Evolutionary conservation across 345 rosid species (phyloP).

Genomic region (Durio zibethinus): DNA sequence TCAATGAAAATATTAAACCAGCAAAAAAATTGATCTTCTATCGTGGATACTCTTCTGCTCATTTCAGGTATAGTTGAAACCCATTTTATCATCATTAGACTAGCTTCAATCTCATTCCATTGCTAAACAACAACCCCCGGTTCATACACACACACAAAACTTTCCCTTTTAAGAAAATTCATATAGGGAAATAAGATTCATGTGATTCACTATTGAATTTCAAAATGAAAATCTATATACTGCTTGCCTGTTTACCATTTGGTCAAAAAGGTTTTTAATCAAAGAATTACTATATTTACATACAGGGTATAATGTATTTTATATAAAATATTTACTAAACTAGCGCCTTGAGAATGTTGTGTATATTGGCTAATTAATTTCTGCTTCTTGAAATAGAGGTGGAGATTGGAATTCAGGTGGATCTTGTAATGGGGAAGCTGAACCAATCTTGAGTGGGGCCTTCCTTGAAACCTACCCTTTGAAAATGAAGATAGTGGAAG

Average conservation of each 20-base stretch:
- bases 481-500: slow-evolving; percentile 90
- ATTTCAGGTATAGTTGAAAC: slow-evolving; percentile 52
- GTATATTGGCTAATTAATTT: neutral
- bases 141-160: too few relatives aligned
- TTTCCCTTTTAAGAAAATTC: neutral
- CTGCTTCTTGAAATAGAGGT: slow-evolving; percentile 47
- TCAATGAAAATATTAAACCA: slow-evolving; percentile 52
- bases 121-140: neutral
- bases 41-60: slow-evolving; percentile 95
- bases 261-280: neutral
- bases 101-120: neutral
- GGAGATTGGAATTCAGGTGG: slow-evolving; percentile 99
- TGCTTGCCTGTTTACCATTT: neutral
- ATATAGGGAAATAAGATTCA: neutral
- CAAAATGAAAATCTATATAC: neutral
- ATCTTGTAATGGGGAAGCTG: slow-evolving; percentile 70
- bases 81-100: neutral
- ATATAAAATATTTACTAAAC: neutral
- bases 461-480: slow-evolving; percentile 62
- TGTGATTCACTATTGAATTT: neutral
- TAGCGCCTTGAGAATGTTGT: neutral
- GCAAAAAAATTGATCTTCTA: slow-evolving; percentile 66
- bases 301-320: neutral
- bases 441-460: slow-evolving; percentile 58
- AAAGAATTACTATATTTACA: neutral